A percentile compares a stretch with the other conserved stretches of the same genome.
Evolutionary conservation across 2,329 filamentous ascomycete species (phyloP).

Genomic region (Parafenestella ontariensis): DNA sequence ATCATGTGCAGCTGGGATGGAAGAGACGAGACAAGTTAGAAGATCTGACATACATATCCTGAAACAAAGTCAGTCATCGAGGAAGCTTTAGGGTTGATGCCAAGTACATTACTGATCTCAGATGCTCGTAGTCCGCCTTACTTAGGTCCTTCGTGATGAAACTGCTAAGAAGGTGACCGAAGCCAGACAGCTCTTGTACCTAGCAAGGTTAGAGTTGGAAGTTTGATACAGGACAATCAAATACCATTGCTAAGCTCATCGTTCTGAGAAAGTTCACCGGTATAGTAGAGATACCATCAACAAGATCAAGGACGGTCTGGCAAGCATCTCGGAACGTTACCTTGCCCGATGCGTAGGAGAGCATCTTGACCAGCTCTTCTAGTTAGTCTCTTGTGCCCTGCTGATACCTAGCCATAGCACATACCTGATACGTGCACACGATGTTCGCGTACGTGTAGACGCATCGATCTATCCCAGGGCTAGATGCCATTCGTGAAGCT

Average conservation of each 20-base stretch:
- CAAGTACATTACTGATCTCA: not conserved
- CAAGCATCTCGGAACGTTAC: not conserved
- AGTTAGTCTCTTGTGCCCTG: not conserved
- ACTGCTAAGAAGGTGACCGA: not conserved
- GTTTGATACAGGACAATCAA: not conserved
- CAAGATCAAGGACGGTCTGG: conserved; percentile 1
- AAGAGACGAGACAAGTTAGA: not conserved
- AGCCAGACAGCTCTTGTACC: not conserved
- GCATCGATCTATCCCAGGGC: not conserved
- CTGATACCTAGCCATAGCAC: not conserved
- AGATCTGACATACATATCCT: not conserved
- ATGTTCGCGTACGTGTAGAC: not conserved
- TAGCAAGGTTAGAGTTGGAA: not conserved
- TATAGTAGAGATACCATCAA: not conserved
- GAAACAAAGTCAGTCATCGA: not conserved
- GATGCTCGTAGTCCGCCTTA: not conserved
- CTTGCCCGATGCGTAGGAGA: not conserved
- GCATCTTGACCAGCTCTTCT: not conserved
- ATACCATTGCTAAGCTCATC: conserved; percentile 1
- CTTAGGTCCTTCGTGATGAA: not conserved
- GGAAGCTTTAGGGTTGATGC: not conserved
- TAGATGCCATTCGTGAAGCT: not conserved
- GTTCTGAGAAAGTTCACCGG: not conserved
- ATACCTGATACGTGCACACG: not conserved
- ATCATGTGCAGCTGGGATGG: not conserved